phyloP scores from a whole-genome alignment of 768 basidiomycete genomes.

The Boletales sp. region DNA sequence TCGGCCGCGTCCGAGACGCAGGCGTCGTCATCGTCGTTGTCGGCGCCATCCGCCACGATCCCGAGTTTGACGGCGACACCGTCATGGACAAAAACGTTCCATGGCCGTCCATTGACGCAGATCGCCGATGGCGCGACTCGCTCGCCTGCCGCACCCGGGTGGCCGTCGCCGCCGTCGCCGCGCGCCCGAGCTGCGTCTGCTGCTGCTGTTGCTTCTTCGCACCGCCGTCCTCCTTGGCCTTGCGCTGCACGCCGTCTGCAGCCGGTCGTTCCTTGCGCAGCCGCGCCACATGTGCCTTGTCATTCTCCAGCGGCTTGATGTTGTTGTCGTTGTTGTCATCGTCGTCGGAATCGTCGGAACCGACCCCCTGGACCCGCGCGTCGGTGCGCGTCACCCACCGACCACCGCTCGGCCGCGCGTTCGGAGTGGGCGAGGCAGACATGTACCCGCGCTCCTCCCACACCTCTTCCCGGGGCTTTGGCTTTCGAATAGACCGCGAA shows the following conservation, averaged over 20 bases:
- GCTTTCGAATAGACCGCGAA: conserved; percentile 25
- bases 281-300: background rate
- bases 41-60: too few species aligned
- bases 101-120: too few species aligned
- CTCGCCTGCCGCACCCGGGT: too few species aligned
- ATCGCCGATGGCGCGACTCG: too few species aligned
- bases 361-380: conserved; percentile 9
- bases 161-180: too few species aligned
- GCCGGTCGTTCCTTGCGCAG: conserved; percentile 18
- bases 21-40: too few species aligned
- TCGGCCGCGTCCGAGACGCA: background rate
- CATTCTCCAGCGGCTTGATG: background rate
- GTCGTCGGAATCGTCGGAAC: conserved; percentile 10
- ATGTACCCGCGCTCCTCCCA: conserved; percentile 9
- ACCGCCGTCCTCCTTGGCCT: background rate
- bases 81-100: too few species aligned
- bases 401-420: background rate
- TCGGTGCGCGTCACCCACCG: conserved; percentile 31
- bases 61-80: too few species aligned
- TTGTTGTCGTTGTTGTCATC: background rate
- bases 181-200: background rate
- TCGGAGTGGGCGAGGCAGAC: background rate
- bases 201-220: background rate
- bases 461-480: conserved; percentile 6
- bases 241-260: background rate